Evolutionary conservation across 495 filamentous ascomycete species (phyloP).

Genomic region (Evernia prunastri): DNA sequence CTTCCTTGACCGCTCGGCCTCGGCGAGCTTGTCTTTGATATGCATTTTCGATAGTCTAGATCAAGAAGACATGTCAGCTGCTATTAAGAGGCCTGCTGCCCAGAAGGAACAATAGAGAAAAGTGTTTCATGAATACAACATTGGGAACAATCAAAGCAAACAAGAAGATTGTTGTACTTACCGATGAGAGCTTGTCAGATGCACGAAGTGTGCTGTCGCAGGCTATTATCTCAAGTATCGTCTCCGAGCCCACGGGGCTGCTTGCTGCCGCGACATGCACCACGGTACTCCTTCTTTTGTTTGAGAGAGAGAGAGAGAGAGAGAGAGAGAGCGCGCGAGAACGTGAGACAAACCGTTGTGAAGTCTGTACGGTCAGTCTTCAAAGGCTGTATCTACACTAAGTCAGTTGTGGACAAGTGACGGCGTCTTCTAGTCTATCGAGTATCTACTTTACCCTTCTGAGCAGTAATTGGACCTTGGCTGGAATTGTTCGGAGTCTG

Average conservation of each 20-base stretch:
- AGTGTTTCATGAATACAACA: not conserved
- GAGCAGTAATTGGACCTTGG: not conserved
- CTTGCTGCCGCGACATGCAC: slow-evolving; percentile 41
- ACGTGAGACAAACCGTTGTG: not conserved
- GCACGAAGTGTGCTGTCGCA: not conserved
- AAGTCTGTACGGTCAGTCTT: not conserved
- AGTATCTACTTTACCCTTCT: too few relatives aligned
- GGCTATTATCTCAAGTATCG: slow-evolving; percentile 38
- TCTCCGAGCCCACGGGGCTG: slow-evolving; percentile 41
- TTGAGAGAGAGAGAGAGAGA: too few relatives aligned
- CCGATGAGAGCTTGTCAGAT: not conserved
- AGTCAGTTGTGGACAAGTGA: not conserved
- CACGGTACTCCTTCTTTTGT: slow-evolving; percentile 17
- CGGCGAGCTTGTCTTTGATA: slow-evolving; percentile 85
- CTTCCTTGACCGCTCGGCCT: slow-evolving; percentile 64
- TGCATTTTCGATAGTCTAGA: slow-evolving; percentile 49
- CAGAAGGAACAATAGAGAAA: not conserved
- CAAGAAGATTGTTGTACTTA: not conserved
- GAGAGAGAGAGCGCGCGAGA: too few relatives aligned
- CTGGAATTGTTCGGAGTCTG: not conserved
- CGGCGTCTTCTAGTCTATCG: not conserved
- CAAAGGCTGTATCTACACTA: not conserved
- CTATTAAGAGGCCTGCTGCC: not conserved
- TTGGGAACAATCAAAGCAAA: not conserved
- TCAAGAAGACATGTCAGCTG: not conserved